Evolutionary conservation across 164 flowering plant species (phyloP), one percentile per base, ranked within the genome.

Genomic region (Saururus chinensis): DNA sequence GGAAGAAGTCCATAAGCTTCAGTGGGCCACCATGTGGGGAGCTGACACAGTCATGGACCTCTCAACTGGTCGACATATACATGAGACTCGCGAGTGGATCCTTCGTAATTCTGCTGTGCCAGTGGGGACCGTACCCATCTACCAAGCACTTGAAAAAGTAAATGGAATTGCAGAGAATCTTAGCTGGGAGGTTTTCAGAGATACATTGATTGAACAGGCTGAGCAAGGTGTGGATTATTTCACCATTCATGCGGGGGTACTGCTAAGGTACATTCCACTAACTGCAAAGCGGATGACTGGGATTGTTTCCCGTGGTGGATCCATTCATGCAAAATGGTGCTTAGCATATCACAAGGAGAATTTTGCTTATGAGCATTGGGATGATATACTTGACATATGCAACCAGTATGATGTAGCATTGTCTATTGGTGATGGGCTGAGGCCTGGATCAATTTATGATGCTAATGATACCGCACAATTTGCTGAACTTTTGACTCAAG

Each of bases 11-110:
- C 91, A 89, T 62, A 95, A 95, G 74, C 92, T 91, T 70, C 99
- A 91, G 55, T 91, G 99, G 99, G 99, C 99, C 40, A 91, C 99
- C 24, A 91, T 89, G 96, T 95, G 99, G 99, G 99, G 99, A 53
- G 97, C 95, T 9, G 99, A 95, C 69, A 95, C 99, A 21, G 74
- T 84, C 37, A 95, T 95, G 99, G 99, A 95, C 71, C 95, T 95
- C 66, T 95, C 99, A 19, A 95, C 99, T 0, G 99, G 99, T 51
- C 92, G 92, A 40, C 96, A 91, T 78, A 95, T 95, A 69, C 99
- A 95, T 65, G 99, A 95, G 76, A 95, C 99, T 17, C 96, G 98
- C 64, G 99, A 95, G 65, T 95, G 99, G 99, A 95, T 95, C 73
- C 68, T 95, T 19, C 88, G 98, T 19, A 95, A 95, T 71, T 91